Evolutionary conservation across 2,329 filamentous ascomycete species (phyloP).

Genomic region (Elsinoe ampelina): DNA sequence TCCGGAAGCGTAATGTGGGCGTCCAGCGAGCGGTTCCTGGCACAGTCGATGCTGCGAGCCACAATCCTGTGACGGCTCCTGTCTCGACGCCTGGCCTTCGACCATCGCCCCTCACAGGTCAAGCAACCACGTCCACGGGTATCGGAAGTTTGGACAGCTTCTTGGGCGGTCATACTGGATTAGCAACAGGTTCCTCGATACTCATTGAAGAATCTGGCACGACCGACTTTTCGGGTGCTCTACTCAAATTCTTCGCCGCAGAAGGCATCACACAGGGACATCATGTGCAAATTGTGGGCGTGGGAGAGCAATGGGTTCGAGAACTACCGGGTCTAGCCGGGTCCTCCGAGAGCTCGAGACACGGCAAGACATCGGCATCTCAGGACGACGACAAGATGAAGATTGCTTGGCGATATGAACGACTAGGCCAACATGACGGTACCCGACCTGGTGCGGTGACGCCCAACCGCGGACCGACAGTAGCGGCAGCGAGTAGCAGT

Average conservation of each 20-base stretch:
- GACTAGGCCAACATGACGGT: constrained; percentile 58
- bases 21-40: constrained; percentile 12
- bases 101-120: constrained; percentile 80
- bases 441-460: constrained; percentile 48
- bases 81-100: constrained; percentile 48
- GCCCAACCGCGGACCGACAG: constrained; percentile 12
- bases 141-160: constrained; percentile 76
- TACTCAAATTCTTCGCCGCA: constrained; percentile 82
- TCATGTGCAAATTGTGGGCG: constrained; percentile 73
- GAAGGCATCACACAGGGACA: constrained; percentile 91
- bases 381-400: constrained; percentile 74
- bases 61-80: constrained; percentile 27
- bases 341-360: constrained; percentile 32
- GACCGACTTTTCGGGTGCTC: constrained; percentile 80
- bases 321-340: constrained; percentile 68
- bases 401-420: constrained; percentile 96
- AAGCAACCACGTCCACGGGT: constrained; percentile 82
- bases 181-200: constrained; percentile 71
- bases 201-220: constrained; percentile 83
- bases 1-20: constrained; percentile 56
- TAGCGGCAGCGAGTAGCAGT: constrained; percentile 11
- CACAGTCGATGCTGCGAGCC: constrained; percentile 10
- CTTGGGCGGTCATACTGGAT: constrained; percentile 75
- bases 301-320: constrained; percentile 68
- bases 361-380: constrained; percentile 30